phyloP scores from a whole-genome alignment of 2,329 filamentous ascomycete species.

The Hymenoscyphus repandus region DNA sequence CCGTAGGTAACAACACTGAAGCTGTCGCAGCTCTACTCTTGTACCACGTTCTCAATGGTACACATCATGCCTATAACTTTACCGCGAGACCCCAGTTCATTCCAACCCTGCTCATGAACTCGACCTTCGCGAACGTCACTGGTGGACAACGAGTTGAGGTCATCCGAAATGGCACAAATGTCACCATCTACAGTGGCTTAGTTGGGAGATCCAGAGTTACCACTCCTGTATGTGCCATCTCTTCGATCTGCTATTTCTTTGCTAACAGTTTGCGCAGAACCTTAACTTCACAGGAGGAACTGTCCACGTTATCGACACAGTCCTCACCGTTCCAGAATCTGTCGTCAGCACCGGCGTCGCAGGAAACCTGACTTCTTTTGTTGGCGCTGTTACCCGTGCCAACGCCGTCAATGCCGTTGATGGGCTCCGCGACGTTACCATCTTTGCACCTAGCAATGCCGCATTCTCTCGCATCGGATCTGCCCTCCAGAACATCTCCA shows the following conservation, averaged over 20 bases:
- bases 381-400: slow-evolving; percentile 29
- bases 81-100: slow-evolving; percentile 34
- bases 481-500: slow-evolving; percentile 22
- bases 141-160: slow-evolving; percentile 40
- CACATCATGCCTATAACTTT: slow-evolving; percentile 16
- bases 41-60: slow-evolving; percentile 30
- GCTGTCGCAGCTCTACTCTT: slow-evolving; percentile 27
- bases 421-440: slow-evolving; percentile 46
- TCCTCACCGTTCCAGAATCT: slow-evolving; percentile 40
- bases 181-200: slow-evolving; percentile 33
- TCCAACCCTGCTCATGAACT: slow-evolving; percentile 37
- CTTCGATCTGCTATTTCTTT: neutral
- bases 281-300: slow-evolving; percentile 45
- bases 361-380: slow-evolving; percentile 33
- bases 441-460: slow-evolving; percentile 31
- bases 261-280: slow-evolving; percentile 33
- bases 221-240: slow-evolving; percentile 20
- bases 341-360: slow-evolving; percentile 32
- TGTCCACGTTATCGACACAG: slow-evolving; percentile 45
- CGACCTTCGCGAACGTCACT: slow-evolving; percentile 43
- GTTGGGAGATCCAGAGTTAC: slow-evolving; percentile 17
- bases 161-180: slow-evolving; percentile 37
- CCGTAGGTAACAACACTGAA: slow-evolving; percentile 29
- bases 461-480: slow-evolving; percentile 31
- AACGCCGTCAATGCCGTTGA: slow-evolving; percentile 34